Evolutionary conservation across 306 rosid species (phyloP).

Genomic region (Prinsepia uniflora): DNA sequence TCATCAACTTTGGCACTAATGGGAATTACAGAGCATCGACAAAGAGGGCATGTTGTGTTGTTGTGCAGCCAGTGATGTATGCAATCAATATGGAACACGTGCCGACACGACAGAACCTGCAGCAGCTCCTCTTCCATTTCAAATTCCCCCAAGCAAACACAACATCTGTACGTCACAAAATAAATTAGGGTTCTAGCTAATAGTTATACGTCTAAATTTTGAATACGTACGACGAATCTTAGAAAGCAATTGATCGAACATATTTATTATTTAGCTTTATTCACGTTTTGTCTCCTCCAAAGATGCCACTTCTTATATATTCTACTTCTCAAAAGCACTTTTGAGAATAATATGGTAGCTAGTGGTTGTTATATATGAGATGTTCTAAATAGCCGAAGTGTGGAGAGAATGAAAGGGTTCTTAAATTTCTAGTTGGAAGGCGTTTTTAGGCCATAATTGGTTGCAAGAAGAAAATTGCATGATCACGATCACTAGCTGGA

Average conservation of each 20-base stretch:
- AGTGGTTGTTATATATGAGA: slow-evolving; percentile 47
- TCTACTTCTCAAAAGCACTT: slow-evolving; percentile 24
- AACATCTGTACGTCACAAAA: slow-evolving; percentile 47
- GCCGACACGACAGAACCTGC: slow-evolving; percentile 69
- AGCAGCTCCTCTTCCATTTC: slow-evolving; percentile 68
- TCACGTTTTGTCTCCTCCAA: slow-evolving; percentile 33
- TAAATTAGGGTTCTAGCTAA: neutral
- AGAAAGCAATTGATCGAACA: slow-evolving; percentile 8
- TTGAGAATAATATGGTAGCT: slow-evolving; percentile 24
- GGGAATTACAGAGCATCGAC: slow-evolving; percentile 62
- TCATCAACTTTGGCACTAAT: slow-evolving; percentile 16
- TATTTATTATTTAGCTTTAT: slow-evolving; percentile 13
- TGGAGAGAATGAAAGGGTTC: slow-evolving; percentile 16
- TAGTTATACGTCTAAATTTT: neutral
- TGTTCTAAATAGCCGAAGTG: slow-evolving; percentile 27
- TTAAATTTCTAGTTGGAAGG: slow-evolving; percentile 9
- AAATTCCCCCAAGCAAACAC: slow-evolving; percentile 80
- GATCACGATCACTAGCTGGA: neutral
- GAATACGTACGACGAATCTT: neutral
- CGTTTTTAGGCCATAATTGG: neutral
- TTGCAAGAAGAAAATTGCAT: neutral
- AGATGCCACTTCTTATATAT: slow-evolving; percentile 29
- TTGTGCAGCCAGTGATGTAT: slow-evolving; percentile 70
- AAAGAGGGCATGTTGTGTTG: slow-evolving; percentile 80
- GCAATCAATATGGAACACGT: slow-evolving; percentile 73